phyloP scores from a whole-genome alignment of 2,329 filamentous ascomycete species.

The Chrysoporthe cubensis region DNA sequence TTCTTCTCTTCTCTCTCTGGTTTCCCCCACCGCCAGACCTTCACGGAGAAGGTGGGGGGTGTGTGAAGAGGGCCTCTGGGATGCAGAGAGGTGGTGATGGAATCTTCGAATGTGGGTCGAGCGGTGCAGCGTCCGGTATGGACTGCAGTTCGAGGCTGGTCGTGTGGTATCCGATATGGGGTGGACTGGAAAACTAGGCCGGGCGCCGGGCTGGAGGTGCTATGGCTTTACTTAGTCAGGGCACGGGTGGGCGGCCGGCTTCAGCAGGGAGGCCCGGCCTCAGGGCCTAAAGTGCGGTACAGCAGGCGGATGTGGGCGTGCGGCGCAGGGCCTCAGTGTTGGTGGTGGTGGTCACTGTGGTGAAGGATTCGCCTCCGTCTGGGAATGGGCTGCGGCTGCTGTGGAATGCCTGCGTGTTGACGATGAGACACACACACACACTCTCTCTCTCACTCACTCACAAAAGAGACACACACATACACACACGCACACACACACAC shows the following conservation, averaged over 20 bases:
- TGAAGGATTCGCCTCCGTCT: neutral
- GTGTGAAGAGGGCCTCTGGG: constrained; percentile 3
- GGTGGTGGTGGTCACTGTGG: neutral
- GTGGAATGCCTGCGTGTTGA: too few relatives aligned
- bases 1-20: neutral
- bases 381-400: neutral
- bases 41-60: constrained; percentile 27
- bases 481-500: too few relatives aligned
- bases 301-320: neutral
- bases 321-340: neutral
- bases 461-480: too few relatives aligned
- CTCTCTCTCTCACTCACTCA: too few relatives aligned
- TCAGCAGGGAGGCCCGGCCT: neutral
- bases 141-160: constrained; percentile 12
- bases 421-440: too few relatives aligned
- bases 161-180: constrained; percentile 19
- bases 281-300: neutral
- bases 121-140: constrained; percentile 11
- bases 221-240: constrained; percentile 7
- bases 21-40: constrained; percentile 24
- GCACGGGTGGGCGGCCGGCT: neutral
- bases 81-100: constrained; percentile 21
- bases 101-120: constrained; percentile 28
- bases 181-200: neutral
- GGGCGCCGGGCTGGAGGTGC: neutral